phyloP scores from a whole-genome alignment of 2,329 filamentous ascomycete species.

The Beauveria medogensis region DNA sequence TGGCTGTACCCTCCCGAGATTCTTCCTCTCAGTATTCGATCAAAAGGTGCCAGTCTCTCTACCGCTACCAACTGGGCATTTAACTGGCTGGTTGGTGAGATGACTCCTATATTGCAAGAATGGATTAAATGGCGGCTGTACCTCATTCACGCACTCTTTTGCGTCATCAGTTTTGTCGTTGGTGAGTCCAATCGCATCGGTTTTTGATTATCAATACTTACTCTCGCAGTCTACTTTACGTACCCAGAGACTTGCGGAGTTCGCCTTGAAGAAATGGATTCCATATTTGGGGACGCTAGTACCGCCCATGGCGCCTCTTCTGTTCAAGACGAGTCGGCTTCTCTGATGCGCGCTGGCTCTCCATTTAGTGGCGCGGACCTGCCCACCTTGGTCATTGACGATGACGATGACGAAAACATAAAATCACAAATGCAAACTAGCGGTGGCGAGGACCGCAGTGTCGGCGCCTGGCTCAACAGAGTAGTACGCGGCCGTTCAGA shows the following conservation, averaged over 20 bases:
- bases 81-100: conserved; percentile 93
- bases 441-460: conserved; percentile 31
- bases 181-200: conserved; percentile 52
- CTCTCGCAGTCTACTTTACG: conserved; percentile 74
- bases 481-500: conserved; percentile 32
- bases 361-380: conserved; percentile 67
- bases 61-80: conserved; percentile 97
- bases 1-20: conserved; percentile 99
- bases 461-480: conserved; percentile 43
- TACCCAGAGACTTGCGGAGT: conserved; percentile 97
- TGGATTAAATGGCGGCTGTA: conserved; percentile 92
- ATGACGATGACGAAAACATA: conserved; percentile 46
- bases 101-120: conserved; percentile 90
- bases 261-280: conserved; percentile 92
- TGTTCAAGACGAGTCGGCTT: conserved; percentile 70
- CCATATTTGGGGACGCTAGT: conserved; percentile 86
- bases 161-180: conserved; percentile 87
- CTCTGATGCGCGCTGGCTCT: conserved; percentile 70
- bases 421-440: conserved; percentile 32
- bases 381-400: conserved; percentile 67
- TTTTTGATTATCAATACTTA: conserved; percentile 15
- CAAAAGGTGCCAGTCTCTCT: conserved; percentile 92
- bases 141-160: conserved; percentile 93
- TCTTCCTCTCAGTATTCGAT: conserved; percentile 87
- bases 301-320: conserved; percentile 72